Conservation (phyloP, 257 asterid genomes). For the Mentha longifolia region DNA sequence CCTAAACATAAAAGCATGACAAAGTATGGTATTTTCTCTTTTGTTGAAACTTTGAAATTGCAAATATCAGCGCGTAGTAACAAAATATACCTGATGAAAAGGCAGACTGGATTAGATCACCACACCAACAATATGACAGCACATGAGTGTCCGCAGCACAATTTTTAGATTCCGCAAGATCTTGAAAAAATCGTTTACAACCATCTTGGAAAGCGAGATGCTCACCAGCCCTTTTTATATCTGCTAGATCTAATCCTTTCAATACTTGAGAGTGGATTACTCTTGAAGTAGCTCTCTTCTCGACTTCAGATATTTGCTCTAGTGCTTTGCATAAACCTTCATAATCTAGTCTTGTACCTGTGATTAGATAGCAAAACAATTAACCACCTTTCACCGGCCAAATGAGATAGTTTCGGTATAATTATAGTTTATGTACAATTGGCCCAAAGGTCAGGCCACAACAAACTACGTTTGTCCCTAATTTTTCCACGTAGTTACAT, state of each 20-base stretch:
- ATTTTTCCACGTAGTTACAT: background rate
- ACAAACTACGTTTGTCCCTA: no score
- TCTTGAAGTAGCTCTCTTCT: slow-evolving; percentile 58
- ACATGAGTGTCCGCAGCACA: slow-evolving; percentile 47
- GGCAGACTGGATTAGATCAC: slow-evolving; percentile 62
- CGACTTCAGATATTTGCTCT: slow-evolving; percentile 55
- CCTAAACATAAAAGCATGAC: no score
- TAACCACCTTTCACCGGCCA: background rate
- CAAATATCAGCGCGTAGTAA: background rate
- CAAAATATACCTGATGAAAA: slow-evolving; percentile 56
- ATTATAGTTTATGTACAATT: no score
- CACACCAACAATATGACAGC: slow-evolving; percentile 65
- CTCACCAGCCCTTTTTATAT: slow-evolving; percentile 60
- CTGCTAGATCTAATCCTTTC: slow-evolving; percentile 55
- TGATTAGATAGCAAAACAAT: slow-evolving; percentile 17
- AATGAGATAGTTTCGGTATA: background rate
- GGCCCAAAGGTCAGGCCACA: no score
- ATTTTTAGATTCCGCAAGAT: slow-evolving; percentile 37
- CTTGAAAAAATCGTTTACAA: slow-evolving; percentile 51
- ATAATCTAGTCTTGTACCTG: slow-evolving; percentile 52
- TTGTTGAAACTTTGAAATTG: background rate
- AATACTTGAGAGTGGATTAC: slow-evolving; percentile 53
- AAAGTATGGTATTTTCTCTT: no score
- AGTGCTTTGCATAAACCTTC: slow-evolving; percentile 61
- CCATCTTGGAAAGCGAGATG: slow-evolving; percentile 66